These are phyloP conservation scores for Wickerhamiella qilinensis DNA, from an alignment of 805 yeast species.

Conservation along the genomic window DNA sequence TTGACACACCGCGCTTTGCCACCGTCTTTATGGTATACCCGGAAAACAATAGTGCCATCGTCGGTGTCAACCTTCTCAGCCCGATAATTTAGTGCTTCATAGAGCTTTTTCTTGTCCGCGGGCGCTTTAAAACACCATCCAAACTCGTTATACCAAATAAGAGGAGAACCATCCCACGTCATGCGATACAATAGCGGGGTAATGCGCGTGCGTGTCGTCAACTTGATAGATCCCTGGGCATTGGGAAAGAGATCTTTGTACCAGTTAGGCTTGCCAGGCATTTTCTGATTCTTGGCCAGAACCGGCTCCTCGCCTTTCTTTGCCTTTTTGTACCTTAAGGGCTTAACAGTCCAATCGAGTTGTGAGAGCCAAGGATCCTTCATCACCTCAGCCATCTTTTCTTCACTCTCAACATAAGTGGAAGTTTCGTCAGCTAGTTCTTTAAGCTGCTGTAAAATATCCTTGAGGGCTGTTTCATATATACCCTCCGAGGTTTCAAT, in stretches of 20 bases:
- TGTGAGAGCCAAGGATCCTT: slow-evolving; percentile 84
- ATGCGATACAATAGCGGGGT: slow-evolving; percentile 63
- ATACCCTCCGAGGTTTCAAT: slow-evolving; percentile 49
- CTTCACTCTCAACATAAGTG: slow-evolving; percentile 27
- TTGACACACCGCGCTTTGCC: slow-evolving; percentile 54
- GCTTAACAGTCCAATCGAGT: slow-evolving; percentile 67
- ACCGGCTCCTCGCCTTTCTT: slow-evolving; percentile 27
- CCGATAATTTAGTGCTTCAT: slow-evolving; percentile 25
- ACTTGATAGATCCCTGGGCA: slow-evolving; percentile 29
- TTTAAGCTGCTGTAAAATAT: slow-evolving; percentile 42
- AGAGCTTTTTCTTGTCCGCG: slow-evolving; percentile 14
- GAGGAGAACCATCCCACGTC: slow-evolving; percentile 74
- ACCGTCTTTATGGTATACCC: slow-evolving; percentile 82
- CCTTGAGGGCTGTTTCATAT: slow-evolving; percentile 40
- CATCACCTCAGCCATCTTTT: slow-evolving; percentile 10
- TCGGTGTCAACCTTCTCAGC: slow-evolving; percentile 12
- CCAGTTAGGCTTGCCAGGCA: slow-evolving; percentile 94
- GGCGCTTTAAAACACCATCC: slow-evolving; percentile 85
- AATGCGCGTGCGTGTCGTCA: slow-evolving; percentile 57
- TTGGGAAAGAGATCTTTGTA: slow-evolving; percentile 41
- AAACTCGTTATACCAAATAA: slow-evolving; percentile 56
- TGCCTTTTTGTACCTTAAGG: slow-evolving; percentile 52
- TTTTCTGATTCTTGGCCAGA: slow-evolving; percentile 43
- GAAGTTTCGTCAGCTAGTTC: slow-evolving; percentile 47
- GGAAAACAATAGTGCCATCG: slow-evolving; percentile 27